Base-by-base conservation (phyloP, 2,329 filamentous ascomycete species). In the Venturia effusa region DNA sequence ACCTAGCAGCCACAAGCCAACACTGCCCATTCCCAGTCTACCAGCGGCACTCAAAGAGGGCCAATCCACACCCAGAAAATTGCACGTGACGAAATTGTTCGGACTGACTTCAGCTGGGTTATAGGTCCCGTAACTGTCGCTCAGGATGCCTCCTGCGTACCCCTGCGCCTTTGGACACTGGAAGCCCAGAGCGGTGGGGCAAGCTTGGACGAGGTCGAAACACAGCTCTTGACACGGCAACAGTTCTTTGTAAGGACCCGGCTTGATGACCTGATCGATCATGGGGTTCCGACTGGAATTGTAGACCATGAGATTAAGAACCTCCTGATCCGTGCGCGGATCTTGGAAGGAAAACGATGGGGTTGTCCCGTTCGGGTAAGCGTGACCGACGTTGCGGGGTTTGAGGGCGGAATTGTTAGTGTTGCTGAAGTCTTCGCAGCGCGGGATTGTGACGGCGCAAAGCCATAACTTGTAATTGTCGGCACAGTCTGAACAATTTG, bases 161-260 rank as follows among this genome's bases (percentile, higher is more conserved):
- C 40, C 51, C 6, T 40, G 30, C 61, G 30, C 22, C 40, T 57
- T 40, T 1, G 94, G 93, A 75, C 94, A 99, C 0, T 73, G 77
- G 70, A 99, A 97, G 0, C 81, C 80, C 69, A 99, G 78, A 0
- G 81, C 76, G 0, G 91, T 82, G 0, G 94, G 93, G 75, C 94
- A 99, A 71, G 84, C 90, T 75, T 88, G 86, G 13, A 96, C 89
- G 1, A 99, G 81, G 63, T 88, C 84, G 72, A 92, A 94, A 77
- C 94, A 99, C 61, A 97, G 77, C 67, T 96, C 88, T 66, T 89
- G 84, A 71, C 93, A 97, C 0, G 94, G 94, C 10, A 96, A 78
- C 24, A 97, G 79, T 77, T 99, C 94, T 72, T 92, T 95, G 76
- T 99, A 97, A 0, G 94, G 94, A 0, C 94, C 94, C 0, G 94